phyloP scores from a whole-genome alignment of 768 basidiomycete species.

The Zangia roseola region DNA sequence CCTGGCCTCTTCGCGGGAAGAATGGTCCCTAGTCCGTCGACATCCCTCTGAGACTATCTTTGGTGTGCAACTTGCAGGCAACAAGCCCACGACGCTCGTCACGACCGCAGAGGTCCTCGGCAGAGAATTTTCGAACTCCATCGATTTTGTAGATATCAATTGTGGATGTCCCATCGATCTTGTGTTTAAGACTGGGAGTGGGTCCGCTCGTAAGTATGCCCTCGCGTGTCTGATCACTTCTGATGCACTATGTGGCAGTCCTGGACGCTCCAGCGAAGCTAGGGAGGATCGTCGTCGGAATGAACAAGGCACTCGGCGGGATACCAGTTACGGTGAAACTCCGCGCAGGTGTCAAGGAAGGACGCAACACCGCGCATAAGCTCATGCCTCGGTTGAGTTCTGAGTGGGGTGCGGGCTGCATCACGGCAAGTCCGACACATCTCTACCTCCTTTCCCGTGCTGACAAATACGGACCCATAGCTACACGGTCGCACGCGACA shows the following conservation, averaged over 20 bases:
- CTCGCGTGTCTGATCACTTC: not conserved
- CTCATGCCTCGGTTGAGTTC: conserved; percentile 76
- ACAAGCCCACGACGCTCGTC: conserved; percentile 74
- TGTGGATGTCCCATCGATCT: conserved; percentile 98
- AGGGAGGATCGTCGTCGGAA: conserved; percentile 84
- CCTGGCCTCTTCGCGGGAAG: conserved; percentile 82
- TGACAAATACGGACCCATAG: conserved; percentile 39
- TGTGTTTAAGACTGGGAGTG: conserved; percentile 88
- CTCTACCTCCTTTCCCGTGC: not conserved
- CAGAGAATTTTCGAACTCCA: conserved; percentile 56
- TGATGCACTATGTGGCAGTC: conserved; percentile 43
- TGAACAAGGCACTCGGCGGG: conserved; percentile 87
- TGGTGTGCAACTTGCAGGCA: conserved; percentile 92
- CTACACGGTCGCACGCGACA: conserved; percentile 95
- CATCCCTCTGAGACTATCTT: conserved; percentile 87
- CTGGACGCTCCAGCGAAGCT: conserved; percentile 81
- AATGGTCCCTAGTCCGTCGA: conserved; percentile 90
- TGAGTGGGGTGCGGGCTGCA: conserved; percentile 47
- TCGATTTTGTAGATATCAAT: conserved; percentile 95
- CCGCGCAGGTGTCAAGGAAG: conserved; percentile 92
- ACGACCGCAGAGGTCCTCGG: conserved; percentile 80
- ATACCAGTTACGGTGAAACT: conserved; percentile 90
- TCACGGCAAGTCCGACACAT: conserved; percentile 34
- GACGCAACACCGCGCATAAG: conserved; percentile 83
- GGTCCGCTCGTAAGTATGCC: conserved; percentile 73